Percentiles rank a stretch among this genome's conserved stretches.
These are phyloP conservation scores for Colletotrichum sp. DNA, from an alignment of 2,329 filamentous ascomycete species.

Conservation along the genomic window DNA sequence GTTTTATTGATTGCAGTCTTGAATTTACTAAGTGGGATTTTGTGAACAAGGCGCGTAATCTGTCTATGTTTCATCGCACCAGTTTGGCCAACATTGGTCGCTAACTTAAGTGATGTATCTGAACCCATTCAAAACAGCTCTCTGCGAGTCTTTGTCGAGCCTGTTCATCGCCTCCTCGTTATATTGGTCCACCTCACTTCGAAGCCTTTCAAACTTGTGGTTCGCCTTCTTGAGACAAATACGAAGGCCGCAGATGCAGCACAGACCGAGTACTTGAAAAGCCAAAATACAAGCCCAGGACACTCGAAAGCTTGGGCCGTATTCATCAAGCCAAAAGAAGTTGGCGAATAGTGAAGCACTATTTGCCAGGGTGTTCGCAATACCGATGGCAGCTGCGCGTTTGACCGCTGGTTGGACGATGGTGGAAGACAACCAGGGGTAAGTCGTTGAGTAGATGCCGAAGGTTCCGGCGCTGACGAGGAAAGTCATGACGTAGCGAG, in stretches of 20 bases:
- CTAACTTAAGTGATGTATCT: neutral
- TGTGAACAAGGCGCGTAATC: no score
- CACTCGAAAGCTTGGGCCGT: conserved; percentile 17
- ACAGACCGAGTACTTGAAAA: conserved; percentile 21
- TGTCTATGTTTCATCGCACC: no score
- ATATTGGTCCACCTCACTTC: neutral
- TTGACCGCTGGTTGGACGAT: conserved; percentile 22
- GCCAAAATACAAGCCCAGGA: neutral
- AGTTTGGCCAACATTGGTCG: rapidly evolving
- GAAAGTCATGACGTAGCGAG: conserved; percentile 22
- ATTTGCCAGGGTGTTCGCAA: conserved; percentile 25
- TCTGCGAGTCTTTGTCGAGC: neutral
- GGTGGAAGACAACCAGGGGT: conserved; percentile 23
- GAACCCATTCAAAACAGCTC: neutral
- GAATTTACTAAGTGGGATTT: no score
- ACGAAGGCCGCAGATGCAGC: conserved; percentile 23
- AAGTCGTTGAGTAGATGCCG: conserved; percentile 24
- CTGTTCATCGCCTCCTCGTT: neutral
- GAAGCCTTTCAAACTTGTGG: neutral
- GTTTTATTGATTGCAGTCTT: no score
- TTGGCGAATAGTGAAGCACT: conserved; percentile 26
- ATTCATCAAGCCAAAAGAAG: conserved; percentile 24
- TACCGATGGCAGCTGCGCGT: conserved; percentile 18
- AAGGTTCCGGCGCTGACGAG: neutral
- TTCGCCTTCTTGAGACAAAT: conserved; percentile 25